Conservation (phyloP, 495 filamentous ascomycete genomes). For the Extremus antarcticus region DNA sequence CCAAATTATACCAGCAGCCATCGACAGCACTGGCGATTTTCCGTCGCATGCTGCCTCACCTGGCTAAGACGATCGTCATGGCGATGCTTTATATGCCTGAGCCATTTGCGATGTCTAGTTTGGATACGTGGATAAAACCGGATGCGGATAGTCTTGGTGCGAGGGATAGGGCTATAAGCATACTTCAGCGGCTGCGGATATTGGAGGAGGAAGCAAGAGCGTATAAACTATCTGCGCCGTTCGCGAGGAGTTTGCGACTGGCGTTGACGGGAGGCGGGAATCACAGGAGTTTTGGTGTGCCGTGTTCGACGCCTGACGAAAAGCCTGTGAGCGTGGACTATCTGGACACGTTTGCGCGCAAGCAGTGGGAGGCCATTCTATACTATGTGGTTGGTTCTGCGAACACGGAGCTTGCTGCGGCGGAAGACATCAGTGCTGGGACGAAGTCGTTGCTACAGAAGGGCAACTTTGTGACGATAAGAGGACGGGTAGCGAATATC, state of each 20-base stretch:
- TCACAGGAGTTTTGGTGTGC: conserved; percentile 82
- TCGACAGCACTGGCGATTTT: conserved; percentile 93
- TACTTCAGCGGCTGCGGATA: conserved; percentile 76
- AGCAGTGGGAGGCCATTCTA: conserved; percentile 89
- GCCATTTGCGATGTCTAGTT: conserved; percentile 60
- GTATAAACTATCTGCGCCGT: conserved; percentile 62
- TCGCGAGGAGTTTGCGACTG: conserved; percentile 63
- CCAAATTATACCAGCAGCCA: conserved; percentile 85
- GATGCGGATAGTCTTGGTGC: conserved; percentile 47
- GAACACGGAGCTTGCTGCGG: conserved; percentile 41
- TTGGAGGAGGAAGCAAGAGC: conserved; percentile 46
- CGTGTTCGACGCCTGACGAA: conserved; percentile 49
- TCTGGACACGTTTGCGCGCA: conserved; percentile 76
- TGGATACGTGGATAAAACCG: conserved; percentile 74
- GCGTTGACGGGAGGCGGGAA: conserved; percentile 78
- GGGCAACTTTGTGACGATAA: conserved; percentile 62
- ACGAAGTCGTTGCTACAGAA: conserved; percentile 71
- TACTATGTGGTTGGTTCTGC: conserved; percentile 83
- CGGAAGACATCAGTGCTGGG: conserved; percentile 55
- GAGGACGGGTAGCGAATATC: conserved; percentile 47
- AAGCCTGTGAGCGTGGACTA: conserved; percentile 50
- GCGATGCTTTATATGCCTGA: conserved; percentile 76
- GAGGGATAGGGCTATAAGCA: conserved; percentile 68
- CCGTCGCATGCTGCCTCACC: conserved; percentile 86
- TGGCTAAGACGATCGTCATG: conserved; percentile 94